Evolutionary conservation across 192 early-diverging fungal species (phyloP).

Genomic region (Geranomyces michiganensis): DNA sequence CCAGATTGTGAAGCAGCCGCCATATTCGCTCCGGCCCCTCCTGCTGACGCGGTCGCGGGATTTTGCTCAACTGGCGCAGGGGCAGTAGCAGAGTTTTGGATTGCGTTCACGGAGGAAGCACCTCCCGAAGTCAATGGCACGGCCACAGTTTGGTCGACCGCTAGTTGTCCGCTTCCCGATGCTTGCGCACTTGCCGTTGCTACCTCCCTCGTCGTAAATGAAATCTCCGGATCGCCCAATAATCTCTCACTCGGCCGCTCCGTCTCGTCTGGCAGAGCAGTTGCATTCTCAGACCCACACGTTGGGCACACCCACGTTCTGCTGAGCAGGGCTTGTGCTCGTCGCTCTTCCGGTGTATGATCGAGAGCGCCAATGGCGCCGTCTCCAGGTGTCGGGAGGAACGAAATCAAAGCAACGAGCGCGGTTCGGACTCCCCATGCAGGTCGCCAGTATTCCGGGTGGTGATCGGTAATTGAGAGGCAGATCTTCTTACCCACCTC

Average conservation of each 20-base stretch:
- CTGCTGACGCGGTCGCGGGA: not conserved
- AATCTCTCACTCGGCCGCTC: slow-evolving; percentile 35
- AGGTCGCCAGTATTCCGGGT: slow-evolving; percentile 95
- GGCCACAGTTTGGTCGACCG: not conserved
- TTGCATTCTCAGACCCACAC: slow-evolving; percentile 33
- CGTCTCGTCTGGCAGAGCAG: slow-evolving; percentile 41
- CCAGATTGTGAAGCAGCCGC: not conserved
- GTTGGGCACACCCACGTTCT: slow-evolving; percentile 45
- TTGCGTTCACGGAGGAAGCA: not conserved
- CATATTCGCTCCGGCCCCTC: not conserved
- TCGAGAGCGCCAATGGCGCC: slow-evolving; percentile 81
- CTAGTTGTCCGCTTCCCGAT: not conserved
- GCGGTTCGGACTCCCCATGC: slow-evolving; percentile 96
- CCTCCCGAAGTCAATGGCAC: not conserved
- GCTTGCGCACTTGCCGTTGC: not conserved
- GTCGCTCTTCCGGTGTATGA: slow-evolving; percentile 67
- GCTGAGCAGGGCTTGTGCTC: slow-evolving; percentile 61
- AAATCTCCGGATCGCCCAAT: slow-evolving; percentile 29
- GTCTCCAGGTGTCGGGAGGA: slow-evolving; percentile 85
- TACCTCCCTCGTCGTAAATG: slow-evolving; percentile 16
- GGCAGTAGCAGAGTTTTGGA: no score
- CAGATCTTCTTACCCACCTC: slow-evolving; percentile 94
- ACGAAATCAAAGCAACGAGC: slow-evolving; percentile 82
- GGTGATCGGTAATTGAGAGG: slow-evolving; percentile 88
- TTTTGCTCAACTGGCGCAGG: no score